Percentiles rank a stretch among this genome's conserved stretches.
Conservation (phyloP, 305 asterid genomes). For the Euphrasia arctica region DNA sequence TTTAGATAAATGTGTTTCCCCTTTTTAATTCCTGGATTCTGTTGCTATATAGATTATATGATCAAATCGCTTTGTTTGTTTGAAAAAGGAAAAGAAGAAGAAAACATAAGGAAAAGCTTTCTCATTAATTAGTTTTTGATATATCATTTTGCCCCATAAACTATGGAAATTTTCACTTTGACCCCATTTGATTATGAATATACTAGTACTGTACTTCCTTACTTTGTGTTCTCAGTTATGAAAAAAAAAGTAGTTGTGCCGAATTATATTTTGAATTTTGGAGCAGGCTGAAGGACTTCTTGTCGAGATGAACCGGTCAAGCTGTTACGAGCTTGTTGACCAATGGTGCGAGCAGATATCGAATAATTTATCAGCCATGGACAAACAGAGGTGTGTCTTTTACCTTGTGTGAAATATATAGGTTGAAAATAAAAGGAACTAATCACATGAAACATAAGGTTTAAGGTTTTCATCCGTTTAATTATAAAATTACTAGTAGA, state of each 20-base stretch:
- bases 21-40: too few relatives aligned
- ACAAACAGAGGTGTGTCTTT: conserved; percentile 54
- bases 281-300: conserved; percentile 76
- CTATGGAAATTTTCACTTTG: too few relatives aligned
- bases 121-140: too few relatives aligned
- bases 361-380: conserved; percentile 50
- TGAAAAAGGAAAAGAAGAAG: too few relatives aligned
- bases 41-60: too few relatives aligned
- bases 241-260: neutral
- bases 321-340: conserved; percentile 66
- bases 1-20: too few relatives aligned
- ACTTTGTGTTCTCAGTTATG: neutral
- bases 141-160: too few relatives aligned
- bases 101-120: too few relatives aligned
- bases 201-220: too few relatives aligned
- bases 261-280: conserved; percentile 7
- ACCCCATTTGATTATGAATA: too few relatives aligned
- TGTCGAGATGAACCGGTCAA: conserved; percentile 50
- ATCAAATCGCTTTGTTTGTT: too few relatives aligned
- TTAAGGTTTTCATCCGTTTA: neutral
- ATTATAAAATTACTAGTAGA: neutral
- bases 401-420: neutral
- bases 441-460: neutral
- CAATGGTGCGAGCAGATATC: conserved; percentile 45
- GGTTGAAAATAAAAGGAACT: too few relatives aligned